A percentile compares a stretch with the other conserved stretches of the same genome.
phyloP scores from a whole-genome alignment of 2,329 filamentous ascomycete species.

The Gnomoniopsis smithogilvyi region DNA sequence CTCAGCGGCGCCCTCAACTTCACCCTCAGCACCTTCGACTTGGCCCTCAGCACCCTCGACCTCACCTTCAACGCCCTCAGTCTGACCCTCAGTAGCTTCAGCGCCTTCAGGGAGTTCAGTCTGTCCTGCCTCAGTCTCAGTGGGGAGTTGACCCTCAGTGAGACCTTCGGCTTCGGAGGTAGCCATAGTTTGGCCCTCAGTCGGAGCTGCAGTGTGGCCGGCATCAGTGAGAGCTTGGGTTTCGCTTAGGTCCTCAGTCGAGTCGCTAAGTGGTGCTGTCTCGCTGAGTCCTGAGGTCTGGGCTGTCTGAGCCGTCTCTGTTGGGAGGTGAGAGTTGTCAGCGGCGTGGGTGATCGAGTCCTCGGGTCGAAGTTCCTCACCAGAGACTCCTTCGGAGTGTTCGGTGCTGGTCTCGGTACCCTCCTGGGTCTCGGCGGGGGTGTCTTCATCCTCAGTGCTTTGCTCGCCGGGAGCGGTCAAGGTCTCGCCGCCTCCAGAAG shows the following conservation, averaged over 20 bases:
- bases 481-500: constrained; percentile 17
- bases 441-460: constrained; percentile 19
- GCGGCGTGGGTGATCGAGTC: constrained; percentile 19
- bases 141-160: constrained; percentile 2
- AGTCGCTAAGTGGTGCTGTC: not conserved
- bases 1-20: constrained; percentile 5
- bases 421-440: constrained; percentile 15
- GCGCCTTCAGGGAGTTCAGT: constrained; percentile 1
- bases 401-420: constrained; percentile 16
- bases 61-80: constrained; percentile 9
- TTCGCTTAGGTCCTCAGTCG: not conserved
- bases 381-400: constrained; percentile 7
- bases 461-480: constrained; percentile 8
- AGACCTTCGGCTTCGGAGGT: not conserved
- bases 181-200: constrained; percentile 1
- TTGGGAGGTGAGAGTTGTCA: constrained; percentile 12
- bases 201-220: not conserved
- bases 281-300: not conserved
- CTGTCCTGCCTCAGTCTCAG: not conserved
- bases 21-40: constrained; percentile 7
- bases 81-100: not conserved
- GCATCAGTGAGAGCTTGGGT: not conserved
- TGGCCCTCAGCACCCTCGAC: constrained; percentile 9
- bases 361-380: constrained; percentile 14
- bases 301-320: not conserved